phyloP scores from a whole-genome alignment of 768 basidiomycete species.

The Phaeotremella fagi region DNA sequence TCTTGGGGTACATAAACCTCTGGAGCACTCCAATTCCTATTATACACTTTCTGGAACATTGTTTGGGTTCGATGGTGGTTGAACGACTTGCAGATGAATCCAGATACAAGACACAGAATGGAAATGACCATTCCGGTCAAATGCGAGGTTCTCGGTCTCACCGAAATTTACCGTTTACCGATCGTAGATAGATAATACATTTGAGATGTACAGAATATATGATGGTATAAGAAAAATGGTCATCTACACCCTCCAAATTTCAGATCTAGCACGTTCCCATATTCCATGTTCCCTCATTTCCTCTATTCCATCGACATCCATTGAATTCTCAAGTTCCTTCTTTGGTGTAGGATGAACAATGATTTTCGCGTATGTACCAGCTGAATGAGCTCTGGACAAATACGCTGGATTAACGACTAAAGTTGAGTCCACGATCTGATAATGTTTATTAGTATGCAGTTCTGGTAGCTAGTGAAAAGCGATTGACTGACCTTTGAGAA shows the following conservation, averaged over 20 bases:
- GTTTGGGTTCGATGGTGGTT: too few species aligned
- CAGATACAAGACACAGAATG: too few species aligned
- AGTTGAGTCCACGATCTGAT: constrained; percentile 70
- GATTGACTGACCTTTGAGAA: constrained; percentile 68
- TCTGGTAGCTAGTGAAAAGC: background rate
- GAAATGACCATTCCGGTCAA: too few species aligned
- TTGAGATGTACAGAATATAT: too few species aligned
- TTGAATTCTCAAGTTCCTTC: constrained; percentile 28
- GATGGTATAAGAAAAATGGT: background rate
- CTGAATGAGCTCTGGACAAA: constrained; percentile 50
- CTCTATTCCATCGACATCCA: constrained; percentile 23
- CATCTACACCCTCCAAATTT: constrained; percentile 47
- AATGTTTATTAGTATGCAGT: background rate
- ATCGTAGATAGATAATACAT: too few species aligned
- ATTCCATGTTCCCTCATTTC: constrained; percentile 44
- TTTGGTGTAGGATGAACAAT: constrained; percentile 48
- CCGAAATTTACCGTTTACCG: too few species aligned
- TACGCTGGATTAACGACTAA: constrained; percentile 81
- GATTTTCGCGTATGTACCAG: constrained; percentile 51
- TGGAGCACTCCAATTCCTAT: background rate
- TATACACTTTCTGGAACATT: too few species aligned
- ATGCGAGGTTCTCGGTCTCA: too few species aligned
- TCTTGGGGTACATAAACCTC: background rate
- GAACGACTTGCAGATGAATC: too few species aligned
- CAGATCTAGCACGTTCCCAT: constrained; percentile 50